Conservation (phyloP, 305 asterid genomes). For the Solanum hybrid region DNA sequence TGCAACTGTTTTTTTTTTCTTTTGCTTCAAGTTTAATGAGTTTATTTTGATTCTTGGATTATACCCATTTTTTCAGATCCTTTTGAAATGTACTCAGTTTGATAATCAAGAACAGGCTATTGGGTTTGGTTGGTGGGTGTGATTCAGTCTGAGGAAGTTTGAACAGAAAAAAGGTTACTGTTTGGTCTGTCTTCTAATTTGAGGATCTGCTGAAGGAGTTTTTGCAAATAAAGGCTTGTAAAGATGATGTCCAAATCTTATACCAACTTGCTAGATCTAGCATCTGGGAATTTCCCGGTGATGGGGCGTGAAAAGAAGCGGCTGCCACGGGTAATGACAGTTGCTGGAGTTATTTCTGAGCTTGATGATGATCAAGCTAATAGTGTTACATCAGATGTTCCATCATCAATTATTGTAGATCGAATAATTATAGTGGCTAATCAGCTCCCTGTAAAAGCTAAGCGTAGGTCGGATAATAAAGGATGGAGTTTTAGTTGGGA, state of each 20-base stretch:
- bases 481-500: conserved; percentile 52
- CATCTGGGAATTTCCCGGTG: conserved; percentile 41
- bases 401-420: conserved; percentile 27
- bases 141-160: background rate
- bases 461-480: conserved; percentile 36
- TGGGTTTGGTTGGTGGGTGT: conserved; percentile 7
- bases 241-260: conserved; percentile 45
- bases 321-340: conserved; percentile 41
- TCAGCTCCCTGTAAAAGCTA: conserved; percentile 40
- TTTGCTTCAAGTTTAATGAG: too few relatives aligned
- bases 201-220: background rate
- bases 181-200: background rate
- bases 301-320: conserved; percentile 35
- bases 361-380: conserved; percentile 43
- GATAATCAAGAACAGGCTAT: background rate
- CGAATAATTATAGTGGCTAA: conserved; percentile 41
- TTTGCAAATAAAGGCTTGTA: conserved; percentile 12
- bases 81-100: conserved; percentile 6
- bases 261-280: conserved; percentile 41
- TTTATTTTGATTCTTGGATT: too few relatives aligned
- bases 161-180: background rate
- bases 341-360: conserved; percentile 41
- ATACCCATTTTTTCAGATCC: too few relatives aligned
- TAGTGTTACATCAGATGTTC: conserved; percentile 39
- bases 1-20: too few relatives aligned